These are phyloP conservation scores for Phytopythium chamaehyphon DNA, from an alignment of 352 stramenopile species.

Conservation along the genomic window DNA sequence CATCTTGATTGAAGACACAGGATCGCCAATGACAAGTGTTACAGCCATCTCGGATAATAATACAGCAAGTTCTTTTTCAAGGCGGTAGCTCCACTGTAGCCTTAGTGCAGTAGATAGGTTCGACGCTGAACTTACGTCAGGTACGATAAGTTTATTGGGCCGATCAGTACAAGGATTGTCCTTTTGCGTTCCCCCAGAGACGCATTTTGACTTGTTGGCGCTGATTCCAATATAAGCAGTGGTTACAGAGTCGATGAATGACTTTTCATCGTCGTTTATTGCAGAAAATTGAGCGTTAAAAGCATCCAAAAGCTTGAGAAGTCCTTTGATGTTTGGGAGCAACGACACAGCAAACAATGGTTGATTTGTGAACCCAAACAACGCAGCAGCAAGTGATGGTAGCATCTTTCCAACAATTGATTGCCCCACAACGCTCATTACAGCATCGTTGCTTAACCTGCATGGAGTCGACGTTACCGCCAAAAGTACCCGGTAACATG, in stretches of 20 bases:
- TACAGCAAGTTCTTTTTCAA: conserved; percentile 64
- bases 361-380: conserved; percentile 61
- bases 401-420: conserved; percentile 57
- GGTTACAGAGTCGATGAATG: conserved; percentile 21
- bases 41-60: conserved; percentile 48
- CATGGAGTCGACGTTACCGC: conserved; percentile 5
- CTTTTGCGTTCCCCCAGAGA: no score
- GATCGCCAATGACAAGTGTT: conserved; percentile 45
- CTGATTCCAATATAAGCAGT: no score
- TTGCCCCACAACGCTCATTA: conserved; percentile 15
- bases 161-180: neutral
- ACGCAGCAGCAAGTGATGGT: conserved; percentile 40
- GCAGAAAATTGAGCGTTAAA: conserved; percentile 27
- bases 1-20: conserved; percentile 10
- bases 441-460: no score
- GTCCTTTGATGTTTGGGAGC: conserved; percentile 32
- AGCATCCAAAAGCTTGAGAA: conserved; percentile 45
- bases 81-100: conserved; percentile 47
- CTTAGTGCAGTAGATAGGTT: conserved; percentile 26
- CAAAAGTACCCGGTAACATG: conserved; percentile 30
- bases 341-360: conserved; percentile 44
- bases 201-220: no score
- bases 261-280: conserved; percentile 14
- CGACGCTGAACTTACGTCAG: conserved; percentile 5
- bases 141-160: neutral